Percentiles rank a stretch among this genome's conserved stretches.
Conservation (phyloP, 306 rosid genomes). For the Gleditsia sinensis region DNA sequence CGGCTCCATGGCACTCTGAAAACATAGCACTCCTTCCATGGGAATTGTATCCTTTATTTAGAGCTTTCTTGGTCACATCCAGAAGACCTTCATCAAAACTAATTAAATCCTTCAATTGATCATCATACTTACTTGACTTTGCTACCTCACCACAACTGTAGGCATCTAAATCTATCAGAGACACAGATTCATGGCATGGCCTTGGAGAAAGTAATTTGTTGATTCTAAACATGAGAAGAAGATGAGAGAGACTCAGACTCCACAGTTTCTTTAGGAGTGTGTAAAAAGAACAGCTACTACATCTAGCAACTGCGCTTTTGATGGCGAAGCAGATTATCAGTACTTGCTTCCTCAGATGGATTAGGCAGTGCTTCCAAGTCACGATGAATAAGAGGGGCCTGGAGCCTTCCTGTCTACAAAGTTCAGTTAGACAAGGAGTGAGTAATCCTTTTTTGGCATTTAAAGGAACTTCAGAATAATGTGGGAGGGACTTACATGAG, state of each 20-base stretch:
- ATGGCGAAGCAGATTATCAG: constrained; percentile 64
- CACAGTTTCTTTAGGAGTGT: constrained; percentile 38
- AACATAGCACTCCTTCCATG: constrained; percentile 15
- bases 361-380: constrained; percentile 84
- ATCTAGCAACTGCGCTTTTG: constrained; percentile 72
- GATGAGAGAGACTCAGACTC: constrained; percentile 44
- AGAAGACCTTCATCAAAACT: constrained; percentile 35
- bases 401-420: constrained; percentile 65
- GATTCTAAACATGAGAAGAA: constrained; percentile 47
- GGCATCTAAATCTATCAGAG: constrained; percentile 60
- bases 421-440: constrained; percentile 35
- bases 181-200: constrained; percentile 41
- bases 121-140: constrained; percentile 53
- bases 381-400: constrained; percentile 28
- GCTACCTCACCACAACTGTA: constrained; percentile 42
- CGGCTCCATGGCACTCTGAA: constrained; percentile 33
- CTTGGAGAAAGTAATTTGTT: constrained; percentile 18
- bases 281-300: constrained; percentile 14
- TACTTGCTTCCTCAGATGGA: constrained; percentile 55
- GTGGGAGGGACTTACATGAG: constrained; percentile 50
- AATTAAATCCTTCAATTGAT: constrained; percentile 57
- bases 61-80: neutral
- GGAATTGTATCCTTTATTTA: constrained; percentile 19
- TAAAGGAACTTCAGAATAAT: neutral
- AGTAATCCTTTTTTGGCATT: constrained; percentile 8